Evolutionary conservation across 257 asterid genomes (phyloP), one percentile per base, ranked within the genome.

Genomic region (Nicotiana undulata): DNA sequence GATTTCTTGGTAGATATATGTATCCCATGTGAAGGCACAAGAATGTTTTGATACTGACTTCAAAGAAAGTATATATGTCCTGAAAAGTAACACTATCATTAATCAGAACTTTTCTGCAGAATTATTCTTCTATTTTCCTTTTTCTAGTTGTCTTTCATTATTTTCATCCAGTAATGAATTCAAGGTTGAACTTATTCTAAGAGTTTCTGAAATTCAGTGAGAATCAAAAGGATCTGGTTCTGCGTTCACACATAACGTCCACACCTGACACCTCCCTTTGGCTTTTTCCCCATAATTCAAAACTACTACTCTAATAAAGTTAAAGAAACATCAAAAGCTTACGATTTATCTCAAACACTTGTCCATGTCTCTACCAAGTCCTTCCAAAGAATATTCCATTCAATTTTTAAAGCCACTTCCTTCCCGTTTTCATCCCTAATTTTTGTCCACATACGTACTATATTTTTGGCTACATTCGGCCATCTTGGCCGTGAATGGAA

Each of bases 31-130:
- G 22, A 10, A 18, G 51, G 40, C 46, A 63, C 7, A 15, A 60
- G 87, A 87, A 87, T 89, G 88, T 87, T 79, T 79, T 82, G 85
- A 83, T 75, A 77, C 53, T 17, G 88, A 89, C 77, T 68, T 75
- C 40, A 20, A 40, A 68, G 7, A 60, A 74, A 82, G 81, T 55
- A n/a, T n/a, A n/a, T n/a, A 79, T 84, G 85, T 82, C 81, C 78
- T 12, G 40, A 82, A 76, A 85, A 80, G 72, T 64, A 81, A 11
- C 80, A 72, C 20, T 63, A 80, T 77, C 64, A 68, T 56, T 56
- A 63, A 58, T 53, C 77, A 77, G 58, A 76, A 63, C 70, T n/a
- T 51, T 59, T 17, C 15, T 40, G n/a, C 34, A 20, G 32, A 40
- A 70, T 70, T n/a, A 2, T 20, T 40, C 20, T 68, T 20, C 22